phyloP scores from a whole-genome alignment of 2,329 filamentous ascomycete species.

The Arthrobotrys sinensis region DNA sequence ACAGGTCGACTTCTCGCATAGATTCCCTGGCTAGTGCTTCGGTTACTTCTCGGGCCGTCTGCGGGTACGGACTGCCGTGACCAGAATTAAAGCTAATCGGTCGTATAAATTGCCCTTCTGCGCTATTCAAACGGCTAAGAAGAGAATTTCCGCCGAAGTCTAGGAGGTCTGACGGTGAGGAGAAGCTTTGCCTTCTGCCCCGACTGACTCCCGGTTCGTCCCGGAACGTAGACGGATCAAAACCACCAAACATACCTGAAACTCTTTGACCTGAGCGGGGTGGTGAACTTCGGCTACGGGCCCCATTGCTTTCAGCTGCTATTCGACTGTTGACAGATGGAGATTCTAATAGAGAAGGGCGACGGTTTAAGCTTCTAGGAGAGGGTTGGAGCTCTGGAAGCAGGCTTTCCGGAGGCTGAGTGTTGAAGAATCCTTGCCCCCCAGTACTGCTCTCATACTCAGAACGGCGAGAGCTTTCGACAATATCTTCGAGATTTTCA shows the following conservation, averaged over 20 bases:
- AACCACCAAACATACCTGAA: not conserved
- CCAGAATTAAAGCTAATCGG: not conserved
- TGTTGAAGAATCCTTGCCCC: not conserved
- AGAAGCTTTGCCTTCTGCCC: constrained; percentile 2
- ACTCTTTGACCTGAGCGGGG: not conserved
- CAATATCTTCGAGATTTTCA: not conserved
- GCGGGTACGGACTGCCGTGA: not conserved
- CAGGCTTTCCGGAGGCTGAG: not conserved
- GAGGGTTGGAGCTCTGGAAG: not conserved
- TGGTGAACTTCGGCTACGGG: constrained; percentile 20
- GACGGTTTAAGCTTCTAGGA: not conserved
- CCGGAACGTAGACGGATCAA: not conserved
- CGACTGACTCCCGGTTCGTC: not conserved
- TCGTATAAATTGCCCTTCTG: not conserved
- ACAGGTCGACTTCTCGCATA: not conserved
- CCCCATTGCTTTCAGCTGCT: not conserved
- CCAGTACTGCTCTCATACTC: not conserved
- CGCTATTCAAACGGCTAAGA: not conserved
- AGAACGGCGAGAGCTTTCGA: not conserved
- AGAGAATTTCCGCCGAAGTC: not conserved
- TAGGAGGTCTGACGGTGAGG: not conserved
- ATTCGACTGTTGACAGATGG: constrained; percentile 2
- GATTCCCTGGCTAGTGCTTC: not conserved
- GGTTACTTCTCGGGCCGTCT: not conserved
- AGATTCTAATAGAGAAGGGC: not conserved